These are phyloP conservation scores for Mrakia frigida DNA, from an alignment of 768 basidiomycete genomes.

Conservation along the genomic window DNA sequence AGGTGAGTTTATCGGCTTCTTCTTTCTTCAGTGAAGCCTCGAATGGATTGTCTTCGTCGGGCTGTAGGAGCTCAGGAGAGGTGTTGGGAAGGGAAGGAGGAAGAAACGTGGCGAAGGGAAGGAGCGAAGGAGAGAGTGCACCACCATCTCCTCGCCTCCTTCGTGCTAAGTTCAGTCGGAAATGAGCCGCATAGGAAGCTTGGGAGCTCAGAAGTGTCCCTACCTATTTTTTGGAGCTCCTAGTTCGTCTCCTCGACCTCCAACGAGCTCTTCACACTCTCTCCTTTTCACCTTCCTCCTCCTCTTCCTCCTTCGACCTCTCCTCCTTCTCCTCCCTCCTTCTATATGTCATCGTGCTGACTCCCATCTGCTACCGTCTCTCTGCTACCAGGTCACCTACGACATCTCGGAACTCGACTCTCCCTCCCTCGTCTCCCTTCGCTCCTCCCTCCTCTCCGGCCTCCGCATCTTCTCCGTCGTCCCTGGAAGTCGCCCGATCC, in stretches of 20 bases:
- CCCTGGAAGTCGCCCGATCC: conserved; percentile 71
- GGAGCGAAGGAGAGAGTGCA: not conserved
- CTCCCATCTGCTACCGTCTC: conserved; percentile 37
- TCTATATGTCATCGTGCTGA: not conserved
- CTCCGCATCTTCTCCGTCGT: conserved; percentile 63
- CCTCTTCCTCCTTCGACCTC: no score
- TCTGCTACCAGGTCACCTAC: conserved; percentile 68
- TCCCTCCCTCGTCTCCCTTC: conserved; percentile 66
- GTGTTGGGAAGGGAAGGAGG: not conserved
- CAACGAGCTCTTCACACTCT: no score
- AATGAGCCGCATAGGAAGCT: no score
- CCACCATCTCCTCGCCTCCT: not conserved
- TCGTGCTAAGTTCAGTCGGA: no score
- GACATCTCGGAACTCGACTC: conserved; percentile 83
- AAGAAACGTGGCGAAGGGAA: not conserved
- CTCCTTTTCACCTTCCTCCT: no score
- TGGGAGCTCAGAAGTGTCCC: no score
- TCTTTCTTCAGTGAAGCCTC: conserved; percentile 2
- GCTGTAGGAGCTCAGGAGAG: not conserved
- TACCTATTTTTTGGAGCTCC: no score
- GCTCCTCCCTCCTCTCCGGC: conserved; percentile 78
- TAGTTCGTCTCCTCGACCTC: no score
- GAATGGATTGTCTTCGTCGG: no score
- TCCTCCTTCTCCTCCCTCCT: not conserved
- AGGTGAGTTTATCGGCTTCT: conserved; percentile 55